Conservation (phyloP, 2,329 filamentous ascomycete species). For the Fusarium floridanum region DNA sequence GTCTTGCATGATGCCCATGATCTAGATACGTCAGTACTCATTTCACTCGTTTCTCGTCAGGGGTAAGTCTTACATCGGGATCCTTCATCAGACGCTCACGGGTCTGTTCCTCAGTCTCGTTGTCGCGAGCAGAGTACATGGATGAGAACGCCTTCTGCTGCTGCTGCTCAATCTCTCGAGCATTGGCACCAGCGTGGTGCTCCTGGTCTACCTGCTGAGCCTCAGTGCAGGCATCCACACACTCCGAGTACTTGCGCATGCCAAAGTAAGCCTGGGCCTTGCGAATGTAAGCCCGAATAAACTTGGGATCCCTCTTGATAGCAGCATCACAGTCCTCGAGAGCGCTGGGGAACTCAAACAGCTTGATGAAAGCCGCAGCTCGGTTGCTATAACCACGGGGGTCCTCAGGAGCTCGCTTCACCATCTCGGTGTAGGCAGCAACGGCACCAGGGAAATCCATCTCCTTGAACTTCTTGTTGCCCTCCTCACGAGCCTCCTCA, state of each 20-base stretch:
- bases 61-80: constrained; percentile 77
- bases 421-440: constrained; percentile 95
- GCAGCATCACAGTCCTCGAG: constrained; percentile 93
- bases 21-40: constrained; percentile 61
- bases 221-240: constrained; percentile 88
- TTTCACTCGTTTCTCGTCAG: constrained; percentile 1
- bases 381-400: constrained; percentile 97
- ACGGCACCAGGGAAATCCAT: constrained; percentile 95
- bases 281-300: constrained; percentile 95
- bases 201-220: constrained; percentile 82
- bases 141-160: constrained; percentile 91
- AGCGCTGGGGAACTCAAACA: constrained; percentile 94
- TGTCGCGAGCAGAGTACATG: constrained; percentile 91
- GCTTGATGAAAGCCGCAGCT: constrained; percentile 95
- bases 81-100: constrained; percentile 90
- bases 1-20: constrained; percentile 92
- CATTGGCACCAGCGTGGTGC: constrained; percentile 78
- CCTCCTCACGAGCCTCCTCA: constrained; percentile 93
- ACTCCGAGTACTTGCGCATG: constrained; percentile 98
- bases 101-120: constrained; percentile 96
- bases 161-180: constrained; percentile 92
- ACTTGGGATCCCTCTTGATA: constrained; percentile 90
- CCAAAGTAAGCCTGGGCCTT: constrained; percentile 96
- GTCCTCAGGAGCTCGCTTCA: constrained; percentile 93
- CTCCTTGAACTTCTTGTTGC: constrained; percentile 97